Base-by-base conservation (phyloP, 768 basidiomycete genomes). In the Calocybe gangraenosa region DNA sequence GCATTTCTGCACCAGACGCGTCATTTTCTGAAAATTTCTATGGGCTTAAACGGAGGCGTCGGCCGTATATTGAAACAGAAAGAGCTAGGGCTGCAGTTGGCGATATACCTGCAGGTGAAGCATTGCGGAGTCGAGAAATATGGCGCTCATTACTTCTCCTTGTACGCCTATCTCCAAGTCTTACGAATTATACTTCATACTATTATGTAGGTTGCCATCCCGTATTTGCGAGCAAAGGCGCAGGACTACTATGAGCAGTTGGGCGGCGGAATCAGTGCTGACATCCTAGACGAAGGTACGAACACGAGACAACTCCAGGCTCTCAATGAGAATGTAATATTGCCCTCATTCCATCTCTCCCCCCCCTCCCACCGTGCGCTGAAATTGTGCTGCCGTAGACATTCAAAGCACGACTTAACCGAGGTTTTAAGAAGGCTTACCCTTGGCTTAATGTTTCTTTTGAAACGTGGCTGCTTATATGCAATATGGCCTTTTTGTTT, bases 1-100 rank as follows among this genome's bases (percentile, higher is more conserved):
- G 1, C 5, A 13, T 13, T 46, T 22, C 18, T 11, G 14, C n/a
- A 19, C 18, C 36, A 96, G 95, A 85, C 64, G 90, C 94, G 17
- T 92, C 92, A 1, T 94, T 98, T 58, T 76, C 95, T 3, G 95
- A 98, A 64, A 88, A 95, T 57, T 98, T 99, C 61, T 98, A 98
- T 64, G 91, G 91, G 0, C 66, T 99, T 37, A 92, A 92, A 60
- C 69, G 93, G 34, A 73, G 91, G 47, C 69, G 87, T 30, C 71
- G 75, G 46, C 85, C 88, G 3, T 76, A 78, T 55, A 80, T 90
- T 51, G 76, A 84, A 50, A 81, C 79, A 1, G 79, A 85, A 33
- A 75, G 87, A 44, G 77, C 83, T 1, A 66, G 69, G 34, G 76
- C 77, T 20, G 88, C 87, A 32, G 81, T 86, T 8, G 82, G 79